A percentile compares a stretch with the other conserved stretches of the same genome.
These are phyloP conservation scores for Melastoma malabathricum DNA, from an alignment of 345 rosid genomes.

Conservation along the genomic window DNA sequence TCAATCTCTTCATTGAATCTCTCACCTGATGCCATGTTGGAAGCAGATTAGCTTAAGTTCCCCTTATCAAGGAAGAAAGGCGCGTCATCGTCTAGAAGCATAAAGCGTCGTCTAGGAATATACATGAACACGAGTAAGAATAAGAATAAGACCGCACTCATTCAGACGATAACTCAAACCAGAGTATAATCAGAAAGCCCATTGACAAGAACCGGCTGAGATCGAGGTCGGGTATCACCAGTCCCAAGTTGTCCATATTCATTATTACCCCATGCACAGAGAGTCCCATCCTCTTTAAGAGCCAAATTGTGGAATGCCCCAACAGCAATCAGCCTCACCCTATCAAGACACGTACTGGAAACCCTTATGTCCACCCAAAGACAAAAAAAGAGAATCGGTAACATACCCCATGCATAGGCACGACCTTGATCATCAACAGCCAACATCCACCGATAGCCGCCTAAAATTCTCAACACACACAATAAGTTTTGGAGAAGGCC, in stretches of 20 bases:
- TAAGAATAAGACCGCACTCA: background rate
- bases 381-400: conserved; percentile 4
- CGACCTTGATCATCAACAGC: conserved; percentile 99
- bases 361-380: background rate
- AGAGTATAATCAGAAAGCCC: conserved; percentile 72
- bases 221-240: conserved; percentile 98
- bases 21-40: conserved; percentile 33
- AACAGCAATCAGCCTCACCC: conserved; percentile 71
- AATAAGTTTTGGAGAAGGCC: background rate
- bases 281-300: conserved; percentile 79
- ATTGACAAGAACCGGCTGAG: conserved; percentile 81
- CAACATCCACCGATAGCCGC: conserved; percentile 99
- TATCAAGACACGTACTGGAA: conserved; percentile 33
- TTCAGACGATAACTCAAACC: conserved; percentile 32
- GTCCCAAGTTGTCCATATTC: conserved; percentile 99
- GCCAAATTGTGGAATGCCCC: conserved; percentile 99
- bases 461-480: conserved; percentile 23
- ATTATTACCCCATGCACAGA: conserved; percentile 99
- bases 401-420: conserved; percentile 92
- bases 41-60: conserved; percentile 44
- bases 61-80: conserved; percentile 27
- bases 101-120: conserved; percentile 40
- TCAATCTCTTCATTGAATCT: conserved; percentile 22
- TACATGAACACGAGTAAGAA: background rate
- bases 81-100: conserved; percentile 41